Conservation (phyloP, 108 stramenopile genomes). For the Nitzschia palea region DNA sequence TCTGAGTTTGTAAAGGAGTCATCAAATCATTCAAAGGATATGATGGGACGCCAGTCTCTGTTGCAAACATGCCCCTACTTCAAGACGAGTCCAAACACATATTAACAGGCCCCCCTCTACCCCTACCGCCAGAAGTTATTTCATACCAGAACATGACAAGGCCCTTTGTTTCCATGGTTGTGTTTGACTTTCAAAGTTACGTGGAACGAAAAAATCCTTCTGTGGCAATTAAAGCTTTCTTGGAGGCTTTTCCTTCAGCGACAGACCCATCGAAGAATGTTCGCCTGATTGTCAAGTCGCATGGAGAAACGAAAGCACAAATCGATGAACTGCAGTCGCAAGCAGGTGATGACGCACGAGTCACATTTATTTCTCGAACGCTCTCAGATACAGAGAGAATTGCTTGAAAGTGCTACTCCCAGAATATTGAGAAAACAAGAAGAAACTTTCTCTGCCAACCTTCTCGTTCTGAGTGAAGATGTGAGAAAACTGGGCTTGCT, state of each 20-base stretch:
- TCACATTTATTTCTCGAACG: neutral
- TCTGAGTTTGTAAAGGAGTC: neutral
- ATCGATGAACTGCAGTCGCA: neutral
- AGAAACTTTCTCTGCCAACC: too few relatives aligned
- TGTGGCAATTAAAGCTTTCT: neutral
- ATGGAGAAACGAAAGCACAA: neutral
- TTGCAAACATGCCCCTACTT: too few relatives aligned
- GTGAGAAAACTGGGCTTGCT: too few relatives aligned
- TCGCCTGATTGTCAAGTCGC: conserved; percentile 1
- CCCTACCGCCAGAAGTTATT: neutral
- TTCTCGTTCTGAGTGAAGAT: too few relatives aligned
- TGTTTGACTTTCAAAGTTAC: conserved; percentile 3
- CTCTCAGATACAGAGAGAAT: too few relatives aligned
- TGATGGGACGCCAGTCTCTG: neutral
- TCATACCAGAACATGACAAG: neutral
- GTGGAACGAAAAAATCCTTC: conserved; percentile 3
- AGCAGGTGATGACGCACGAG: neutral
- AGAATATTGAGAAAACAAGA: too few relatives aligned
- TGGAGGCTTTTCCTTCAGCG: neutral
- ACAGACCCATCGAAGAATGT: neutral
- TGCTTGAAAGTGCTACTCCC: too few relatives aligned
- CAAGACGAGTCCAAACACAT: neutral
- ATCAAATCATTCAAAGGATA: neutral
- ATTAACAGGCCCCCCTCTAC: neutral
- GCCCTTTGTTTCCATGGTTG: neutral